phyloP scores from a whole-genome alignment of 176 grass and related monocot genomes.

The Ananas comosus region DNA sequence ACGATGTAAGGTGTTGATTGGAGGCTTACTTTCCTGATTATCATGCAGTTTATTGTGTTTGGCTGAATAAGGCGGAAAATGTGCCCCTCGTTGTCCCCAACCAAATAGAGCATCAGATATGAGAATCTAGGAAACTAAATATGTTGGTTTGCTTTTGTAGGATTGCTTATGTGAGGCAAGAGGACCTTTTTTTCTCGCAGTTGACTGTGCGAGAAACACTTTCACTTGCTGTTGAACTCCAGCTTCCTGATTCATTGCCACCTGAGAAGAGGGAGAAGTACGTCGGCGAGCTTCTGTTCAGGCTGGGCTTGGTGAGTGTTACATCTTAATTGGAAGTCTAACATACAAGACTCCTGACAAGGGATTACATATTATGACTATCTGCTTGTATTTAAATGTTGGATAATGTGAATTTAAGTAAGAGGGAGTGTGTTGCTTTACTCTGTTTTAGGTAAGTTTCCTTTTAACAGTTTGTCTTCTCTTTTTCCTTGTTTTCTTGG shows the following conservation, averaged over 20 bases:
- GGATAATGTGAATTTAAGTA: not conserved
- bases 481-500: not conserved
- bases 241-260: conserved; percentile 53
- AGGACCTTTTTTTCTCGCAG: conserved; percentile 88
- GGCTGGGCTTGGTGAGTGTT: conserved; percentile 71
- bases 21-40: too few relatives aligned
- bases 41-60: too few relatives aligned
- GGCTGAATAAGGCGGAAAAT: too few relatives aligned
- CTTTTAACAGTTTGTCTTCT: not conserved
- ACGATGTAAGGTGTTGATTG: too few relatives aligned
- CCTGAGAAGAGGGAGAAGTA: conserved; percentile 59
- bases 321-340: not conserved
- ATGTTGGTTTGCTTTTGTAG: conserved; percentile 28
- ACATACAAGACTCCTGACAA: not conserved
- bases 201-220: conserved; percentile 75
- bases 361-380: too few relatives aligned
- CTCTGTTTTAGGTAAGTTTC: not conserved
- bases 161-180: conserved; percentile 77
- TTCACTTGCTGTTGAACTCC: conserved; percentile 77
- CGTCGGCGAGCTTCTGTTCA: conserved; percentile 67
- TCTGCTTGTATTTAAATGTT: not conserved
- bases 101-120: too few relatives aligned
- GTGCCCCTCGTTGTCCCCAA: too few relatives aligned
- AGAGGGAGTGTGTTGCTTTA: not conserved
- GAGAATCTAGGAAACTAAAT: not conserved